Evolutionary conservation across 805 yeast genomes (phyloP).

Genomic region (Candida easanensis): DNA sequence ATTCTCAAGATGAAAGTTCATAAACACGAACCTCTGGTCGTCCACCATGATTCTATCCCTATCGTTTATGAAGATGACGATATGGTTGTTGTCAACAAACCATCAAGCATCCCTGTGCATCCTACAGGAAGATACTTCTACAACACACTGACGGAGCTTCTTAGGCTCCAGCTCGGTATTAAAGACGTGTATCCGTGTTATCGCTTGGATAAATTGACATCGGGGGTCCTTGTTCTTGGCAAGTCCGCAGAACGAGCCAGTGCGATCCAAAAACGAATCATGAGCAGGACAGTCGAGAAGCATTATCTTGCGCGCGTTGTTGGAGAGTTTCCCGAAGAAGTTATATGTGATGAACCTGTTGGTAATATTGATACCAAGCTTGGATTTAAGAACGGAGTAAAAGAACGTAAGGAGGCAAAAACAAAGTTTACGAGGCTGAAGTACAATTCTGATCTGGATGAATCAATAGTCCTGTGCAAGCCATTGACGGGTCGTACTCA

Average conservation of each 20-base stretch:
- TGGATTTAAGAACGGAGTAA: constrained; percentile 47
- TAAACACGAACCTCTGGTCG: constrained; percentile 73
- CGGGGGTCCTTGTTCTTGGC: constrained; percentile 78
- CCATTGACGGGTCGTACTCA: constrained; percentile 95
- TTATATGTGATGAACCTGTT: constrained; percentile 67
- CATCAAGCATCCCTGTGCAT: constrained; percentile 92
- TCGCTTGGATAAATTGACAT: constrained; percentile 84
- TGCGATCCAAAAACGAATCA: constrained; percentile 52
- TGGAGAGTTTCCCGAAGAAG: constrained; percentile 73
- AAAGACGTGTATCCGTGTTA: constrained; percentile 53
- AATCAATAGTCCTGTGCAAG: constrained; percentile 65
- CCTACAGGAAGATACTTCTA: constrained; percentile 86
- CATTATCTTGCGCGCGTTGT: constrained; percentile 83
- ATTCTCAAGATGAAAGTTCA: constrained; percentile 46
- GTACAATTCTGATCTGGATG: constrained; percentile 26
- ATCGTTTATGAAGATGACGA: constrained; percentile 45
- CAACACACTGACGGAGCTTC: constrained; percentile 73
- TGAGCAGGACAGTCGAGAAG: constrained; percentile 70
- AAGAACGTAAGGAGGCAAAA: constrained; percentile 58
- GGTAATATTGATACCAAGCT: constrained; percentile 68
- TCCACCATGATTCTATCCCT: constrained; percentile 30
- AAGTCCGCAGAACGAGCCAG: constrained; percentile 33
- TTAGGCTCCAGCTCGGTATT: constrained; percentile 61
- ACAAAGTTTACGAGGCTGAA: constrained; percentile 51
- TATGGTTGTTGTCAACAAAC: constrained; percentile 83